These are phyloP conservation scores for Tolypocladium guangdongense DNA, from an alignment of 2,329 filamentous ascomycete species.

Conservation along the genomic window DNA sequence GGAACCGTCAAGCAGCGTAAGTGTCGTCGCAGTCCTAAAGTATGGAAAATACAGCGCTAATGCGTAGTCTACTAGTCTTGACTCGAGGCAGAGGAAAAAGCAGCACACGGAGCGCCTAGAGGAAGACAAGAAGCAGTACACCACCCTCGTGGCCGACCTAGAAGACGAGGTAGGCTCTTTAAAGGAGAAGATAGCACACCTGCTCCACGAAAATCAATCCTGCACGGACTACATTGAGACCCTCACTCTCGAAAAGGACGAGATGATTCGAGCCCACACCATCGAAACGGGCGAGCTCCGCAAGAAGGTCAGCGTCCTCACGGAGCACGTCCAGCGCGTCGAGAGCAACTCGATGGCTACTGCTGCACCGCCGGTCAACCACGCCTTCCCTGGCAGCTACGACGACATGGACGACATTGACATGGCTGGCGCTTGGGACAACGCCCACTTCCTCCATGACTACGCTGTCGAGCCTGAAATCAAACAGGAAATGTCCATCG, in stretches of 20 bases:
- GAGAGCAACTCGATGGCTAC: slow-evolving; percentile 43
- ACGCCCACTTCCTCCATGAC: slow-evolving; percentile 60
- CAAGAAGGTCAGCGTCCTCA: slow-evolving; percentile 81
- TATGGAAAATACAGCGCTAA: background rate
- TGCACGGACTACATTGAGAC: slow-evolving; percentile 65
- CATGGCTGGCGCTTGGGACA: slow-evolving; percentile 76
- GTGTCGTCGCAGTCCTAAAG: slow-evolving; percentile 17
- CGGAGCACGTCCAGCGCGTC: slow-evolving; percentile 58
- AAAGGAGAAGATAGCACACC: slow-evolving; percentile 58
- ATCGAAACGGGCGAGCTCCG: slow-evolving; percentile 83
- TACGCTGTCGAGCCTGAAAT: slow-evolving; percentile 52
- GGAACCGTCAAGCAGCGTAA: slow-evolving; percentile 95
- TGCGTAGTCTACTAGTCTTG: slow-evolving; percentile 49
- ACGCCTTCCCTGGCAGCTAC: slow-evolving; percentile 60
- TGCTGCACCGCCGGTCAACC: slow-evolving; percentile 32
- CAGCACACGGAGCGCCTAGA: slow-evolving; percentile 94
- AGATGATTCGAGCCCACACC: slow-evolving; percentile 79
- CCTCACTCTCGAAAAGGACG: slow-evolving; percentile 78
- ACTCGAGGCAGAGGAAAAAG: slow-evolving; percentile 96
- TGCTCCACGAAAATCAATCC: slow-evolving; percentile 62
- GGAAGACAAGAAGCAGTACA: slow-evolving; percentile 91
- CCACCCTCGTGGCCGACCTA: slow-evolving; percentile 61
- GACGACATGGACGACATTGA: slow-evolving; percentile 74
- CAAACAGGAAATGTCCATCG: slow-evolving; percentile 47
- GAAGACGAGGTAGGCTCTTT: slow-evolving; percentile 66